A percentile compares a stretch with the other conserved stretches of the same genome.
Conservation (phyloP, 169 alveolate species). For the Cryptosporidium tyzzeri region DNA sequence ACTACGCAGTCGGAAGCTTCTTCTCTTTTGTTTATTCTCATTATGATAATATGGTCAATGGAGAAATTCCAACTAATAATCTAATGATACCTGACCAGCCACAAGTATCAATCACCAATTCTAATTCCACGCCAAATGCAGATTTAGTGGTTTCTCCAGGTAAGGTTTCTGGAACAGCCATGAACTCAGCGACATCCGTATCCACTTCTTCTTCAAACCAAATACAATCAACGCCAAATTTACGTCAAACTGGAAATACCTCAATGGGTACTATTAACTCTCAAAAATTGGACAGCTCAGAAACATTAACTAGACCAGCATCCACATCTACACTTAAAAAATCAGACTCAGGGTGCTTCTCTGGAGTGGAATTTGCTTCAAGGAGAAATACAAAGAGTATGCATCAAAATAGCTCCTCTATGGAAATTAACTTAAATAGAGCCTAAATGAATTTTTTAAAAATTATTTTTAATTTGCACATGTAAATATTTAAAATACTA, state of each 20-base stretch:
- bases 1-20: constrained; percentile 44
- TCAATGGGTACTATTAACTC: constrained; percentile 8
- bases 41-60: constrained; percentile 38
- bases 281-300: constrained; percentile 47
- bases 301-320: constrained; percentile 40
- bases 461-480: no score
- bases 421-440: constrained; percentile 1
- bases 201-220: constrained; percentile 18
- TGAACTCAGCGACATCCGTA: constrained; percentile 11
- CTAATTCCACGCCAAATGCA: constrained; percentile 7
- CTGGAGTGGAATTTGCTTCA: constrained; percentile 67
- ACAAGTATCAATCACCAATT: constrained; percentile 11
- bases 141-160: background rate
- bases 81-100: constrained; percentile 58
- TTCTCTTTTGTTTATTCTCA: constrained; percentile 62
- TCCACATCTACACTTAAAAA: constrained; percentile 67
- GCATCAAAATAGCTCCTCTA: constrained; percentile 16
- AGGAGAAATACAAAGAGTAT: constrained; percentile 32
- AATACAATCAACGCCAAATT: constrained; percentile 8
- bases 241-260: background rate
- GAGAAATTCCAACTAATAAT: constrained; percentile 53
- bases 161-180: background rate
- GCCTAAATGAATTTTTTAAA: constrained; percentile 1
- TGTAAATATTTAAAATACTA: background rate
- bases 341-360: constrained; percentile 53